Evolutionary conservation across 2,329 filamentous ascomycete genomes (phyloP), one percentile per base, ranked within the genome.

Genomic region (Alternaria dauci): DNA sequence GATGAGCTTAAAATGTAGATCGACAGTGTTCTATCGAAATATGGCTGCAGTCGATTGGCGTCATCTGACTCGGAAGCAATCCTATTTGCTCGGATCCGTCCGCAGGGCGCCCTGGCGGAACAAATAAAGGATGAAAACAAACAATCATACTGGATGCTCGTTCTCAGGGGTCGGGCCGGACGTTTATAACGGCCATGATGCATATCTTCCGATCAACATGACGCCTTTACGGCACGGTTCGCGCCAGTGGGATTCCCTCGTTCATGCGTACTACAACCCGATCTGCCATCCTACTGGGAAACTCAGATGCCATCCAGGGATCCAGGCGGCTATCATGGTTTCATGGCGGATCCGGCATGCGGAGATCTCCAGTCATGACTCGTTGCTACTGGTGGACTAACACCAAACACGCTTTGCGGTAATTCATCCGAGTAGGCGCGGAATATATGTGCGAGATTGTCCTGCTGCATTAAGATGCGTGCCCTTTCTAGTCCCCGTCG

Each of bases 391-490:
- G 47, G 52, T 56, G 63, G 47, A 52, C 55, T 60, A 39, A 52
- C 23, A 14, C 38, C 36, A 42, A 50, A 44, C 9, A 14, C 14
- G n/a, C 50, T 20, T 23, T 54, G 38, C 20, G 57, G 61, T 26
- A 52, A 52, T 30, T 63, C 53, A 23, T 60, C 55, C 11, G 60
- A 52, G 43, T 63, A 48, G 28, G 54, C 46, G 20, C 52, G 47
- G 36, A 67, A 68, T 4, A 64, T 58, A 18, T 70, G 61, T 4
- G 55, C 55, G 8, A 70, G 56, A 28, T 65, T 62, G 28, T 58
- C 62, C 55, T 67, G 68, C 23, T 59, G 63, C 69, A 71, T 71
- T 23, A 69, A 38, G 25, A 70, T 68, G 8, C 67, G 55, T 32
- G 57, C 56, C 52, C 66, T 58, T 36, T 70, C 65, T n/a, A 73